A percentile compares a stretch with the other conserved stretches of the same genome.
Conservation (phyloP, 495 filamentous ascomycete species). For the Penicillium argentinense region DNA sequence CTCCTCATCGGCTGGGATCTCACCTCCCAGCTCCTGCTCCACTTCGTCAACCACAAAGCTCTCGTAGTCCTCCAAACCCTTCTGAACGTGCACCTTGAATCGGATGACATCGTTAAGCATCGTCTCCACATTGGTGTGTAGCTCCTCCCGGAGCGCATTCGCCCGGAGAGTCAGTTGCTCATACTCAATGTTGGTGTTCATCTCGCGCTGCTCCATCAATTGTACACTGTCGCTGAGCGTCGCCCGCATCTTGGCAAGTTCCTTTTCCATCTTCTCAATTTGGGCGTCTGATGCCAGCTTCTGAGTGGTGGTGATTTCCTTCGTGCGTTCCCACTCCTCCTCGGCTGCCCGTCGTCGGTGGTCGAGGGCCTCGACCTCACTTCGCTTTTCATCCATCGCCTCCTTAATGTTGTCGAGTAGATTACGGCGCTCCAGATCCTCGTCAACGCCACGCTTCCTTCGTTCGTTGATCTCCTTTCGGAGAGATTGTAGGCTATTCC, state of each 20-base stretch:
- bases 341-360: conserved; percentile 81
- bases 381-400: conserved; percentile 88
- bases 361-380: conserved; percentile 88
- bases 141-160: conserved; percentile 81
- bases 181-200: conserved; percentile 96
- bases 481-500: conserved; percentile 71
- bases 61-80: conserved; percentile 88
- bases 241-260: conserved; percentile 86
- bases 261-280: conserved; percentile 98
- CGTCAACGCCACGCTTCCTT: conserved; percentile 75
- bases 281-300: conserved; percentile 85
- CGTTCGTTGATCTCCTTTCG: conserved; percentile 87
- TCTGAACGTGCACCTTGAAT: conserved; percentile 97
- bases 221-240: conserved; percentile 86
- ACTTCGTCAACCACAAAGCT: conserved; percentile 88
- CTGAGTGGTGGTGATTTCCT: conserved; percentile 84
- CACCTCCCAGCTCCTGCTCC: conserved; percentile 71
- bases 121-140: conserved; percentile 93
- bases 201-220: conserved; percentile 90
- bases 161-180: conserved; percentile 85
- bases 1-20: conserved; percentile 33
- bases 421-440: conserved; percentile 87
- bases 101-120: conserved; percentile 97
- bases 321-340: conserved; percentile 90
- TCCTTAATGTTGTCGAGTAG: conserved; percentile 90